phyloP scores from a whole-genome alignment of 2,329 filamentous ascomycete species.

The Ophiocordyceps camponoti-rufipedis region DNA sequence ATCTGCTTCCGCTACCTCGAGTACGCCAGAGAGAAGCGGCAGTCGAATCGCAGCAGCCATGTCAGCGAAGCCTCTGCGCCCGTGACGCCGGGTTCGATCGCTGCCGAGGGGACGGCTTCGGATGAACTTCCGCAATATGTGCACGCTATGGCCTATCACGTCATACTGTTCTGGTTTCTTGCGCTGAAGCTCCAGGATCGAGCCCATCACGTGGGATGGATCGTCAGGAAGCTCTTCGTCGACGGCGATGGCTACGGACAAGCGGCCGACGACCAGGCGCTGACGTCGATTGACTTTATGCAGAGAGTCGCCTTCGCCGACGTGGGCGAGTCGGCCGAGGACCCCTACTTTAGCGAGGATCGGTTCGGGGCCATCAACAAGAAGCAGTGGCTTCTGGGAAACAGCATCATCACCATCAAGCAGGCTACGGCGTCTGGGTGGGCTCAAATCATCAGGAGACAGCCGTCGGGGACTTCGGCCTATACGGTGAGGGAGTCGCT shows the following conservation, averaged over 20 bases:
- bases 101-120: constrained; percentile 15
- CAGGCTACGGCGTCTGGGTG: constrained; percentile 48
- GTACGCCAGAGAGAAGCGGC: constrained; percentile 55
- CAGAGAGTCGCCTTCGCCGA: constrained; percentile 75
- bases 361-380: constrained; percentile 47
- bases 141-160: constrained; percentile 82
- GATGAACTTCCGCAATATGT: constrained; percentile 87
- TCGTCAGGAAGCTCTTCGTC: constrained; percentile 68
- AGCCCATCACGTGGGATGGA: constrained; percentile 72
- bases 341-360: constrained; percentile 45
- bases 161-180: constrained; percentile 94
- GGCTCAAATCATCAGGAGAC: constrained; percentile 52
- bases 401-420: constrained; percentile 57
- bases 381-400: constrained; percentile 54
- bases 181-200: constrained; percentile 73
- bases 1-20: constrained; percentile 91
- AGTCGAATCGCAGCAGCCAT: constrained; percentile 25
- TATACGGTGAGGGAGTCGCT: constrained; percentile 43
- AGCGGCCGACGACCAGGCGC: constrained; percentile 74
- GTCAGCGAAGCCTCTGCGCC: constrained; percentile 22
- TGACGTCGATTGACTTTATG: constrained; percentile 91
- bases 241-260: constrained; percentile 53
- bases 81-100: constrained; percentile 5
- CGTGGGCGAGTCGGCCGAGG: constrained; percentile 54
- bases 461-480: constrained; percentile 48